Percentiles rank a stretch among this genome's conserved stretches.
phyloP scores from a whole-genome alignment of 2,329 filamentous ascomycete genomes.

The Fusarium nurragi region DNA sequence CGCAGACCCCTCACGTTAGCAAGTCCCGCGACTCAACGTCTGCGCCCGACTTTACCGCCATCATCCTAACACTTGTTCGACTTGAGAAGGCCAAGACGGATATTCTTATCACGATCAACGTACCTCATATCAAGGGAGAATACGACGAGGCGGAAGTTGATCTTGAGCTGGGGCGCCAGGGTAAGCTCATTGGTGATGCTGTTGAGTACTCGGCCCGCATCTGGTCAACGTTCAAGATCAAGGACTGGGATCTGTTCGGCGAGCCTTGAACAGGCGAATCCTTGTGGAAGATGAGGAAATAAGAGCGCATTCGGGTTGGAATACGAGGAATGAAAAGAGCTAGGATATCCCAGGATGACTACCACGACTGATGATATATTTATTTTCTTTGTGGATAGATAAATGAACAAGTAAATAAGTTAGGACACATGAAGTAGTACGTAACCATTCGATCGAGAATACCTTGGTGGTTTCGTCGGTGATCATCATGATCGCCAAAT shows the following conservation, averaged over 20 bases:
- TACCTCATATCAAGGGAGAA: slow-evolving; percentile 81
- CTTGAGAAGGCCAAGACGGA: slow-evolving; percentile 81
- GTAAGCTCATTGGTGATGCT: slow-evolving; percentile 73
- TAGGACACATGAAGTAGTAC: background rate
- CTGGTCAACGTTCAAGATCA: slow-evolving; percentile 78
- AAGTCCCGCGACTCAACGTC: slow-evolving; percentile 49
- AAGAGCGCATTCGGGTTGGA: background rate
- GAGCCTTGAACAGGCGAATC: slow-evolving; percentile 28
- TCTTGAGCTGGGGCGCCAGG: slow-evolving; percentile 70
- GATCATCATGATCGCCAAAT: background rate
- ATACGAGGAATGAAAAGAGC: background rate
- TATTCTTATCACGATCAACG: slow-evolving; percentile 85
- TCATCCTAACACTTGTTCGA: slow-evolving; percentile 80
- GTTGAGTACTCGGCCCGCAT: slow-evolving; percentile 75
- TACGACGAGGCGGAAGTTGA: slow-evolving; percentile 79
- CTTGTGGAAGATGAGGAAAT: background rate
- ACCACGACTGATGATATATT: slow-evolving; percentile 35
- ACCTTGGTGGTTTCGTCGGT: background rate
- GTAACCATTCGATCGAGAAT: background rate
- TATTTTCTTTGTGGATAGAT: slow-evolving; percentile 19
- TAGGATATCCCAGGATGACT: slow-evolving; percentile 26
- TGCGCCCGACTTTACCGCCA: slow-evolving; percentile 73
- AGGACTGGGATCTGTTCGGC: slow-evolving; percentile 81
- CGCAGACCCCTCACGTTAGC: slow-evolving; percentile 59
- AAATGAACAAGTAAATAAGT: background rate